phyloP scores from a whole-genome alignment of 192 early-diverging fungal genomes.

The Linnemannia zychae region DNA sequence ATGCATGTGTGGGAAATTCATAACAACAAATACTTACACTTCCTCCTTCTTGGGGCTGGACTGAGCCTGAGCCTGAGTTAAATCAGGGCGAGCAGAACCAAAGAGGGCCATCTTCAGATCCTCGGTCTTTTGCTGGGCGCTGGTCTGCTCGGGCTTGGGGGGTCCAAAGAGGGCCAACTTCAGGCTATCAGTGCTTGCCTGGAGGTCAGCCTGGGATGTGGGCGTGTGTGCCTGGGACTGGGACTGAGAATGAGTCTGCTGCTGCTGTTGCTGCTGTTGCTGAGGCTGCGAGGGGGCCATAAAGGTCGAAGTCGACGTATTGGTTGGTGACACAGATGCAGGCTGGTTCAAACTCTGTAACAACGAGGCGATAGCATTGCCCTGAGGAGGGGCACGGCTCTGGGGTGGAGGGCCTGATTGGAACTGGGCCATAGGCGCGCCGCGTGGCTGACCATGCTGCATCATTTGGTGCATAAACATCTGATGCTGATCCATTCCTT shows the following conservation, averaged over 20 bases:
- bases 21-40: slow-evolving; percentile 18
- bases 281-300: neutral
- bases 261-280: neutral
- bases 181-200: slow-evolving; percentile 54
- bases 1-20: neutral
- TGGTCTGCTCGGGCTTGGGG: slow-evolving; percentile 32
- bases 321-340: slow-evolving; percentile 21
- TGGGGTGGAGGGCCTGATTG: slow-evolving; percentile 28
- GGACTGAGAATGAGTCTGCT: slow-evolving; percentile 22
- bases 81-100: slow-evolving; percentile 40
- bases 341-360: slow-evolving; percentile 56
- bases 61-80: slow-evolving; percentile 39
- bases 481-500: slow-evolving; percentile 42
- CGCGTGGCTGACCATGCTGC: slow-evolving; percentile 22
- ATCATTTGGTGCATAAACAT: slow-evolving; percentile 42
- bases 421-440: slow-evolving; percentile 31
- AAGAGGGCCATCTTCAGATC: slow-evolving; percentile 49
- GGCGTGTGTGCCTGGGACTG: slow-evolving; percentile 14
- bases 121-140: slow-evolving; percentile 51
- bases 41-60: slow-evolving; percentile 50
- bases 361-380: slow-evolving; percentile 45
- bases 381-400: slow-evolving; percentile 39
- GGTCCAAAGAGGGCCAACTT: slow-evolving; percentile 61
- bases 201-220: slow-evolving; percentile 31
- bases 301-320: slow-evolving; percentile 29